Base-by-base conservation (phyloP, 2,329 filamentous ascomycete genomes). In the Pestalotiopsis sp. region DNA sequence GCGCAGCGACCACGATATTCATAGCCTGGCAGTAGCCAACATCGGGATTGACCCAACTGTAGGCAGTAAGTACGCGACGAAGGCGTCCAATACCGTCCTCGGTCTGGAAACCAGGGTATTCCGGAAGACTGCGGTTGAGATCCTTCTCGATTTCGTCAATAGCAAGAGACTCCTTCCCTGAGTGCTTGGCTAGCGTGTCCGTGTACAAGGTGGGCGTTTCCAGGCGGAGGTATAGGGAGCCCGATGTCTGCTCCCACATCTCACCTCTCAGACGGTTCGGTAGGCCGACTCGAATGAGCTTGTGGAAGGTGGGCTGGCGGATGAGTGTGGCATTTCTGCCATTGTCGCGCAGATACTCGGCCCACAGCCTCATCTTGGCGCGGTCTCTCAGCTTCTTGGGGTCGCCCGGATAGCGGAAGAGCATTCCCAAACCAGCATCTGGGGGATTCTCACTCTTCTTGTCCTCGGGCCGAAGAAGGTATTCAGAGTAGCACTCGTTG, bases 131-230 rank as follows among this genome's bases (percentile, higher is more conserved):
- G 73, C 96, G 90, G 80, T 99, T 99, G 64, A 99, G 83, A 78
- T 99, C 96, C 81, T 99, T 99, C 78, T 99, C 96, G 72, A 99
- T 99, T 84, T 99, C 96, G 78, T 99, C 96, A 74, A 98, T 98
- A 59, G 96, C 96, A 70, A 99, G 87, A 12, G 95, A 98, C 73
- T 97, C 93, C 76, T 92, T 89, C 7, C 96, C 96, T 6, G 92
- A 89, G 74, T 92, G 95, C 77, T 96, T 95, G 65, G 88, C 85
- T 59, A 99, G 83, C 0, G 95, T 98, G 68, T 99, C 93, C 59
- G 87, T 83, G 76, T 95, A 99, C 4, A 95, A 83, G 12, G 89
- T 92, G 1, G 96, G 96, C 69, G 92, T 93, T 76, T 97, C 92
- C 14, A 99, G 86, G 36, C 95, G 90, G 69, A 97, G 84, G 79